These are phyloP conservation scores for Pulveroboletus sp. DNA, from an alignment of 768 basidiomycete genomes.

Conservation along the genomic window DNA sequence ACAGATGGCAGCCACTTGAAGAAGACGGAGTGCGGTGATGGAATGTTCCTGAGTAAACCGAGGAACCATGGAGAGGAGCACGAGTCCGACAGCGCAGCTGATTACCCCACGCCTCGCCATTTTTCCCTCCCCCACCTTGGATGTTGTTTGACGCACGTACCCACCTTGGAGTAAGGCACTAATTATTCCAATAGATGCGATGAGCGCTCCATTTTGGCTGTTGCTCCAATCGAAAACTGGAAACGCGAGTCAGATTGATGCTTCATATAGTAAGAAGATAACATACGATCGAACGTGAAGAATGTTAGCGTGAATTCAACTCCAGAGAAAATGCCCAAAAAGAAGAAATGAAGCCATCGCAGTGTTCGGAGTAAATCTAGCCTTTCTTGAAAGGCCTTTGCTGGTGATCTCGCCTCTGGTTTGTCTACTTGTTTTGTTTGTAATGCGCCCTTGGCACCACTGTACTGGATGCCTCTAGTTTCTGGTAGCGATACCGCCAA, in stretches of 20 bases:
- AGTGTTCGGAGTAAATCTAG: constrained; percentile 54
- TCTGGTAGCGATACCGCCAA: constrained; percentile 76
- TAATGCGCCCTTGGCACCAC: constrained; percentile 14
- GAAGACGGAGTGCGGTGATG: constrained; percentile 44
- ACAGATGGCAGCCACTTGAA: constrained; percentile 71
- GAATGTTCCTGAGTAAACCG: constrained; percentile 40
- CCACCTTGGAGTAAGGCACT: constrained; percentile 90
- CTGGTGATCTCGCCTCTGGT: constrained; percentile 11
- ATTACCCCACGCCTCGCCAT: constrained; percentile 81
- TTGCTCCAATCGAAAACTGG: constrained; percentile 89
- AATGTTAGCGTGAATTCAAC: constrained; percentile 97
- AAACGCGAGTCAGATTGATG: not conserved
- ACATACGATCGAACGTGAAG: constrained; percentile 82
- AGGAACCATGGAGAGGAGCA: constrained; percentile 70
- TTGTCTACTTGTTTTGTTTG: constrained; percentile 15
- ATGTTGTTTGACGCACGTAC: constrained; percentile 80
- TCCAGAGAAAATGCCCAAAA: constrained; percentile 88
- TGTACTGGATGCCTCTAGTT: constrained; percentile 53
- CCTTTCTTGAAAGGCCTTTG: constrained; percentile 40
- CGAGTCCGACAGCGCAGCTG: constrained; percentile 66
- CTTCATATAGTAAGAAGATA: constrained; percentile 1
- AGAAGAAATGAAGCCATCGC: constrained; percentile 73
- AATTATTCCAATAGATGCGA: constrained; percentile 84
- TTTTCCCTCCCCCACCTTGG: constrained; percentile 69
- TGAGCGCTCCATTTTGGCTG: constrained; percentile 79